These are phyloP conservation scores for Pestalotiopsis sp. DNA, from an alignment of 2,329 filamentous ascomycete genomes.

Conservation along the genomic window DNA sequence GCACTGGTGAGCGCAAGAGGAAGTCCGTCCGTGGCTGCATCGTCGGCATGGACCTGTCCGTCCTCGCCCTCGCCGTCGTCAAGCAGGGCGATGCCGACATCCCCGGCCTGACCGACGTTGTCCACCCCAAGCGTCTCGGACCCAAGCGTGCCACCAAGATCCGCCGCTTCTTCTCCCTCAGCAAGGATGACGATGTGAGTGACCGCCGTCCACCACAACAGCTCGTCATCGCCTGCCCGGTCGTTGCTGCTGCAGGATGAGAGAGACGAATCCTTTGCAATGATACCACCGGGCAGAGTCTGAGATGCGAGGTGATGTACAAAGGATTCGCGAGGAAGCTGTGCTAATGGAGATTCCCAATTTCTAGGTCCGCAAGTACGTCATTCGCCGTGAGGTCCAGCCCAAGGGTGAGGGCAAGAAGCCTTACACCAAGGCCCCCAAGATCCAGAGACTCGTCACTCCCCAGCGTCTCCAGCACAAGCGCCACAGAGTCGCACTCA, in stretches of 20 bases:
- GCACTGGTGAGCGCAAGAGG: constrained; percentile 98
- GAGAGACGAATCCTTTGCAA: constrained; percentile 44
- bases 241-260: constrained; percentile 45
- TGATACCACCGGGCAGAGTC: constrained; percentile 48
- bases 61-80: constrained; percentile 92
- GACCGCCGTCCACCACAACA: constrained; percentile 57
- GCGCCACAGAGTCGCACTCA: constrained; percentile 96
- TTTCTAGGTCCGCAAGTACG: constrained; percentile 92
- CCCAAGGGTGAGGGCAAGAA: constrained; percentile 97
- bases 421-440: constrained; percentile 99
- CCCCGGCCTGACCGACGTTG: constrained; percentile 94
- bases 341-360: constrained; percentile 38
- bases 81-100: constrained; percentile 97
- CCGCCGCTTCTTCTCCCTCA: constrained; percentile 98
- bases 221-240: constrained; percentile 73
- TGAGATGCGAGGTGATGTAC: constrained; percentile 29
- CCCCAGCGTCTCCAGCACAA: constrained; percentile 99
- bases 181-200: constrained; percentile 99
- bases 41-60: constrained; percentile 91
- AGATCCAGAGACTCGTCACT: constrained; percentile 99
- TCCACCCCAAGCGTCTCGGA: constrained; percentile 98
- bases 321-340: constrained; percentile 17
- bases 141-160: constrained; percentile 99
- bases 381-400: constrained; percentile 97
- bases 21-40: constrained; percentile 99